These are phyloP conservation scores for Fusarium siculi DNA, from an alignment of 2,329 filamentous ascomycete genomes.

Conservation along the genomic window DNA sequence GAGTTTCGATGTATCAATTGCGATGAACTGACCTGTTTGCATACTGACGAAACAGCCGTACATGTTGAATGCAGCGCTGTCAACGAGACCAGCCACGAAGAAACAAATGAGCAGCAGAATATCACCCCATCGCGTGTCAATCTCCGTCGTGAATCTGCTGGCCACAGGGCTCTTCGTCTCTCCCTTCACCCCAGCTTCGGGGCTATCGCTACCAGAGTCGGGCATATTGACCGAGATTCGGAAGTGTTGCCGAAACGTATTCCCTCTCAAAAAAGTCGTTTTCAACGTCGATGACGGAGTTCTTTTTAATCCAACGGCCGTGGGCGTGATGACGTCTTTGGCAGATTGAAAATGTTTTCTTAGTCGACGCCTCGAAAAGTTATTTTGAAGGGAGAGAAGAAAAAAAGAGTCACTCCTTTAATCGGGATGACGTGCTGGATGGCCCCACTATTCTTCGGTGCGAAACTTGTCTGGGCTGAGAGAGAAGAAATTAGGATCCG, in stretches of 20 bases:
- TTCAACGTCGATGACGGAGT: too few species aligned
- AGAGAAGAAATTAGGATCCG: neutral
- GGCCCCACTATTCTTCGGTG: conserved; percentile 2
- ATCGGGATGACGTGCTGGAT: conserved; percentile 30
- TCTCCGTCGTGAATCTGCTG: conserved; percentile 31
- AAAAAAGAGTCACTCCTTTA: conserved; percentile 13
- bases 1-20: neutral
- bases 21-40: conserved; percentile 39
- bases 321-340: too few species aligned
- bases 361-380: neutral
- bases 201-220: conserved; percentile 31
- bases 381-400: conserved; percentile 3
- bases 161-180: neutral
- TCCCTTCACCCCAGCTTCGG: conserved; percentile 28
- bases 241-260: neutral
- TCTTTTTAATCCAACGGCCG: too few species aligned
- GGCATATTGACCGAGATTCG: conserved; percentile 18
- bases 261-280: too few species aligned
- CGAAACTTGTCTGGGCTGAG: neutral
- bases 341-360: neutral
- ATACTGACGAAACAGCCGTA: conserved; percentile 46
- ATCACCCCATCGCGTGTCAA: conserved; percentile 41
- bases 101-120: conserved; percentile 40
- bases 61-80: conserved; percentile 45
- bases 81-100: conserved; percentile 41